Base-by-base conservation (phyloP, 495 filamentous ascomycete genomes). In the Lichina pygmaea region DNA sequence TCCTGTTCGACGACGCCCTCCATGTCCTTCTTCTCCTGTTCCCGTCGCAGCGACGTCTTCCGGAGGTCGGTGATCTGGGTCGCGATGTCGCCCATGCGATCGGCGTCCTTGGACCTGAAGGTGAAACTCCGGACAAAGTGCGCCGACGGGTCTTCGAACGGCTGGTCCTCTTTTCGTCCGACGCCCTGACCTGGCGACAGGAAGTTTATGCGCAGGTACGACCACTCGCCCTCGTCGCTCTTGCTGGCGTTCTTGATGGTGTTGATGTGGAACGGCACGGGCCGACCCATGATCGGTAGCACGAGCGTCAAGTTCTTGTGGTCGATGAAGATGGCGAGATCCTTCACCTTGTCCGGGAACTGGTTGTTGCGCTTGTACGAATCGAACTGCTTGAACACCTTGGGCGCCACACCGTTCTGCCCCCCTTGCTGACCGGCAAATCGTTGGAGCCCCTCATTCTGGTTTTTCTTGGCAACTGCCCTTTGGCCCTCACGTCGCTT, bases 1-100 rank as follows among this genome's bases (percentile, higher is more conserved):
- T 95, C 91, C 58, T 95, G 91, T 59, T 95, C 92, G 5, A 99
- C 84, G n/a, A 99, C 91, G 66, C 95, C 91, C 56, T 95, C 91
- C 78, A 99, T 75, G 52, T 99, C 86, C 59, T 99, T 99, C 68
- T 93, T 93, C 58, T 99, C 89, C 55, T 94, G 84, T 56, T 95
- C 91, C 49, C 78, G 75, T 53, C 91, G 81, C 34, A 81, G 70
- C 3, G 82, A 74, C 51, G 79, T 78, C 59, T 89, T 93, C 60
- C 92, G 86, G 56, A 99, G 77, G 48, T 93, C 83, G 4, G 81
- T 81, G 48, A 99, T 93, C 53, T 86, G 77, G 17, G 77, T 75
- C 6, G 83, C 78, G 46, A 99, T 85, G 47, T 83, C 78, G 15
- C 83, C 75, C 56, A 95, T 79, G 38, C 91, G 74, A 42, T 81